A percentile compares a stretch with the other conserved stretches of the same genome.
These are phyloP conservation scores for Stagonosporopsis rhizophila DNA, from an alignment of 2,329 filamentous ascomycete species.

Conservation along the genomic window DNA sequence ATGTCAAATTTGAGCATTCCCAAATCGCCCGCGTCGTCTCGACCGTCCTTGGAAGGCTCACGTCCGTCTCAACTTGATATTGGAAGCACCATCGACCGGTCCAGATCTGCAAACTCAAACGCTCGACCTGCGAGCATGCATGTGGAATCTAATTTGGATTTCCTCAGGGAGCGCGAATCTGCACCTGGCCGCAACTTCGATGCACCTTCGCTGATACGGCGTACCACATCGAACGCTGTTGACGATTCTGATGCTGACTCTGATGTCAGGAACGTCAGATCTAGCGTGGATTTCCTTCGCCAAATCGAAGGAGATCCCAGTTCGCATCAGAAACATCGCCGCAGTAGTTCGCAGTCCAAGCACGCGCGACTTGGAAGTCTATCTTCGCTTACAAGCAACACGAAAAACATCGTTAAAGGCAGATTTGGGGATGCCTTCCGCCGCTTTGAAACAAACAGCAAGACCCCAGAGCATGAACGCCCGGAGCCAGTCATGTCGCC, in stretches of 20 bases:
- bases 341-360: slow-evolving; percentile 64
- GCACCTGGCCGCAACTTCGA: slow-evolving; percentile 51
- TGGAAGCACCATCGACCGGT: slow-evolving; percentile 63
- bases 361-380: slow-evolving; percentile 77
- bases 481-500: slow-evolving; percentile 38
- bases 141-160: slow-evolving; percentile 82
- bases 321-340: slow-evolving; percentile 61
- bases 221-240: slow-evolving; percentile 40
- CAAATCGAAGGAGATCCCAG: slow-evolving; percentile 70
- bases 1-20: slow-evolving; percentile 57
- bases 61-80: slow-evolving; percentile 70
- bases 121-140: slow-evolving; percentile 82
- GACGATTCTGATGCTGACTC: slow-evolving; percentile 52
- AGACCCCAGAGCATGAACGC: slow-evolving; percentile 36
- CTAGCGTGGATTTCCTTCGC: slow-evolving; percentile 83
- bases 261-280: slow-evolving; percentile 73
- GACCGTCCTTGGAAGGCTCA: slow-evolving; percentile 75
- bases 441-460: slow-evolving; percentile 73
- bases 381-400: slow-evolving; percentile 71
- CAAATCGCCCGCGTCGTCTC: slow-evolving; percentile 63
- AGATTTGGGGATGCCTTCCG: slow-evolving; percentile 95
- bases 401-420: slow-evolving; percentile 83
- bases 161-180: slow-evolving; percentile 77
- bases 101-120: slow-evolving; percentile 70
- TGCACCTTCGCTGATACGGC: slow-evolving; percentile 38